Evolutionary conservation across 2,329 filamentous ascomycete genomes (phyloP).

Genomic region (Pseudogymnoascus verrucosus): DNA sequence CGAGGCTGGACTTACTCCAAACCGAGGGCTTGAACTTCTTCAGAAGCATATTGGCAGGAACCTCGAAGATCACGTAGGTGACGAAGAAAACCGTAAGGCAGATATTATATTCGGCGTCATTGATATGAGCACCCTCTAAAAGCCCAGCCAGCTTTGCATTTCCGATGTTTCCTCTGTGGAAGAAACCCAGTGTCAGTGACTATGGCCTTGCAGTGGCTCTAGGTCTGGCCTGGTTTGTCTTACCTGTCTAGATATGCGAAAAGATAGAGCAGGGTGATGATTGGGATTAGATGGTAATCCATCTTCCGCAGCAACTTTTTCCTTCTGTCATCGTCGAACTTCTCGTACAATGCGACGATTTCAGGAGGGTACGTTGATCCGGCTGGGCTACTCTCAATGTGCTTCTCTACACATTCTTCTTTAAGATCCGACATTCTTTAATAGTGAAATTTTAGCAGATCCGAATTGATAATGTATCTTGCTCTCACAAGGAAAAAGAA

Average conservation of each 20-base stretch:
- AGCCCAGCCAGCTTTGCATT: conserved; percentile 26
- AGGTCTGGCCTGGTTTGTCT: not conserved
- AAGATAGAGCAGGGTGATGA: conserved; percentile 51
- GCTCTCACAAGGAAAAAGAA: not conserved
- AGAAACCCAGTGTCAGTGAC: conserved; percentile 13
- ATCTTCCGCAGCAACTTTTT: conserved; percentile 46
- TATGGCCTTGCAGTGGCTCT: conserved; percentile 16
- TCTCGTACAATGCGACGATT: conserved; percentile 15
- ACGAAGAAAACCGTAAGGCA: conserved; percentile 27
- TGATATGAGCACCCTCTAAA: conserved; percentile 27
- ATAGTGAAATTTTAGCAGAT: not conserved
- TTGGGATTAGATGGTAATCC: conserved; percentile 49
- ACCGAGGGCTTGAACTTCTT: conserved; percentile 43
- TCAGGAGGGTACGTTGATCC: not conserved
- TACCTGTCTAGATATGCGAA: conserved; percentile 4
- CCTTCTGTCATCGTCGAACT: conserved; percentile 34
- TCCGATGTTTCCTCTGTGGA: conserved; percentile 26
- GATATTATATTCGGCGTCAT: conserved; percentile 26
- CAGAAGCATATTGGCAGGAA: conserved; percentile 49
- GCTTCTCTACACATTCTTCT: not conserved
- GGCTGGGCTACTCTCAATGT: not conserved
- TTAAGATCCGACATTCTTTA: not conserved
- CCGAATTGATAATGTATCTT: not conserved
- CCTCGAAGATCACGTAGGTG: conserved; percentile 30
- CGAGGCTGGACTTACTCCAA: conserved; percentile 40